These are phyloP conservation scores for Suillus subalutaceus DNA, from an alignment of 768 basidiomycete genomes.

Conservation along the genomic window DNA sequence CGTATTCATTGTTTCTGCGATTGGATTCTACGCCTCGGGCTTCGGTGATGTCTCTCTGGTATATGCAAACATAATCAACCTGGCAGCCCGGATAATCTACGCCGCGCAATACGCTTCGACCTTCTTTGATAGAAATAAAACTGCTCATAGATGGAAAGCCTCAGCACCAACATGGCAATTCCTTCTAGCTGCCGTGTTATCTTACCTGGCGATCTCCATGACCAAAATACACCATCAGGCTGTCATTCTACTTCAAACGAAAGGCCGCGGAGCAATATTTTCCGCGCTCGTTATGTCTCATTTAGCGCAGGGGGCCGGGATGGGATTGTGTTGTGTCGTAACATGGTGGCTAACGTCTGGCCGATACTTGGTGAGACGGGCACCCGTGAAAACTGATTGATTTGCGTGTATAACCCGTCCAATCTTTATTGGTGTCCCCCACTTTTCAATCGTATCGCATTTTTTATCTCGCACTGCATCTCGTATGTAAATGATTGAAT, in stretches of 20 bases:
- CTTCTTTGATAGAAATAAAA: conserved; percentile 45
- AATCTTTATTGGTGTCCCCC: not conserved
- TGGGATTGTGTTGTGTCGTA: conserved; percentile 29
- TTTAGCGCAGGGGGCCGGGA: conserved; percentile 27
- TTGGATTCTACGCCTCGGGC: conserved; percentile 46
- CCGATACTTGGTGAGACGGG: conserved; percentile 1
- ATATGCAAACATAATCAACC: conserved; percentile 74
- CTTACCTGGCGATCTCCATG: conserved; percentile 24
- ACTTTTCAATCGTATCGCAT: not conserved
- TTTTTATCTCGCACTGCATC: not conserved
- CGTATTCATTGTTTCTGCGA: conserved; percentile 61
- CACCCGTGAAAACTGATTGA: not conserved
- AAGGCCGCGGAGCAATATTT: conserved; percentile 26
- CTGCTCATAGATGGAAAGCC: conserved; percentile 16
- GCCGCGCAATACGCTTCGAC: conserved; percentile 49
- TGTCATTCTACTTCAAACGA: conserved; percentile 15
- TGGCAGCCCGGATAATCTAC: conserved; percentile 64
- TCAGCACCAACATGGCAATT: conserved; percentile 33
- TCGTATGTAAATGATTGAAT: not conserved
- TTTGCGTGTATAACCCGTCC: not conserved
- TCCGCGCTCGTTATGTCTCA: conserved; percentile 24
- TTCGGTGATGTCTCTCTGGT: conserved; percentile 73
- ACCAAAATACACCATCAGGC: conserved; percentile 22
- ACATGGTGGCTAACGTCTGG: conserved; percentile 35
- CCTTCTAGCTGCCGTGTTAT: conserved; percentile 23